A percentile compares a stretch with the other conserved stretches of the same genome.
phyloP scores from a whole-genome alignment of 2,329 filamentous ascomycete genomes.

The Magnaporthiopsis rhizophila region DNA sequence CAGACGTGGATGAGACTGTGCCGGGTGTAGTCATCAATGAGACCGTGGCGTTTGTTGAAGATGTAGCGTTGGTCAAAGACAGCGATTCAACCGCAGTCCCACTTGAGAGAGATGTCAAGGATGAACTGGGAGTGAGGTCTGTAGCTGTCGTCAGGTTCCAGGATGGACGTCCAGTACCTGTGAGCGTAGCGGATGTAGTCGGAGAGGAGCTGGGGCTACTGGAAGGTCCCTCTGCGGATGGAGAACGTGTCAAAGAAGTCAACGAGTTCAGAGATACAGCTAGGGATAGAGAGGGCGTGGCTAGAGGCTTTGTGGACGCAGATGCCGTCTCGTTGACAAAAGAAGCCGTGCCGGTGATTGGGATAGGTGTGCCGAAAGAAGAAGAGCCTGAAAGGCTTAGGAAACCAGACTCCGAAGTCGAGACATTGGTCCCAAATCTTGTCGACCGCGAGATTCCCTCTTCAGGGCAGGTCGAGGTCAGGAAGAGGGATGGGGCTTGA shows the following conservation, averaged over 20 bases:
- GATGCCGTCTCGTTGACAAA: background rate
- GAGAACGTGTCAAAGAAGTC: background rate
- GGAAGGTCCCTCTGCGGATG: background rate
- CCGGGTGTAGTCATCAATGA: background rate
- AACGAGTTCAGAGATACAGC: background rate
- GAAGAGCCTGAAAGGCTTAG: background rate
- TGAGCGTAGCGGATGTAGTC: background rate
- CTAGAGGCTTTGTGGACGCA: background rate
- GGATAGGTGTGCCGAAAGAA: background rate
- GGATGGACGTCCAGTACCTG: background rate
- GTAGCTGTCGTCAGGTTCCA: background rate
- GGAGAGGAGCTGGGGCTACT: no score
- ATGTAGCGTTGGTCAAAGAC: background rate
- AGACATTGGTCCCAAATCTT: background rate
- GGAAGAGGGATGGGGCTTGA: background rate
- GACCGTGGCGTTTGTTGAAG: background rate
- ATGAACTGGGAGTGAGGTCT: background rate
- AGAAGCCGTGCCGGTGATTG: background rate
- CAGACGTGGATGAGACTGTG: background rate
- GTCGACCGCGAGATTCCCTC: background rate
- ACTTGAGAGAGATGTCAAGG: background rate
- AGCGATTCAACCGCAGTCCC: background rate
- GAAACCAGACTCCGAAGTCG: background rate
- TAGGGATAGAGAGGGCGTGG: background rate
- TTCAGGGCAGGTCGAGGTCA: background rate